Conservation (phyloP, 352 stramenopile genomes). For the Globisporangium perplexum region DNA sequence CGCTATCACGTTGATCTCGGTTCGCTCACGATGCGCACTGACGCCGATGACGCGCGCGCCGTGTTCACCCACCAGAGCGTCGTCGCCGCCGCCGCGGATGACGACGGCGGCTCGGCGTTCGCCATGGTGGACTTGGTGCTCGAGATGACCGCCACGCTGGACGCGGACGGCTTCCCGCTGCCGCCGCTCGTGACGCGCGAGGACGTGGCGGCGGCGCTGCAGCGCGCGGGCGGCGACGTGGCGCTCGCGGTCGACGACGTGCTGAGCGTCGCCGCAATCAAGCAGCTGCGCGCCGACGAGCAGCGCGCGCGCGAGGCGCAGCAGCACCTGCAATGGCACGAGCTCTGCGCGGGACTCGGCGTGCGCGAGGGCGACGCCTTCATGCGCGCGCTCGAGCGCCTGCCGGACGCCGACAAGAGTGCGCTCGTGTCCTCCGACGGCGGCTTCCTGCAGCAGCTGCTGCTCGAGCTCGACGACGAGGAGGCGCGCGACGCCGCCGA, state of each 20-base stretch:
- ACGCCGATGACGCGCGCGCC: conserved; percentile 1
- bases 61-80: conserved; percentile 4
- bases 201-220: conserved; percentile 30
- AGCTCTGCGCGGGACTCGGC: conserved; percentile 55
- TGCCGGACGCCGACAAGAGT: conserved; percentile 36
- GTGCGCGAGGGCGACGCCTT: conserved; percentile 45
- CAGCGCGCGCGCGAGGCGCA: conserved; percentile 20
- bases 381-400: conserved; percentile 33
- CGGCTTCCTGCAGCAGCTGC: conserved; percentile 59
- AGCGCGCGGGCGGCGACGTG: conserved; percentile 32
- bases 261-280: conserved; percentile 48
- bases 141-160: conserved; percentile 36
- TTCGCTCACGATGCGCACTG: conserved; percentile 42
- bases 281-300: conserved; percentile 33
- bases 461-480: conserved; percentile 53
- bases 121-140: conserved; percentile 35
- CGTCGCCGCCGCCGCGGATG: background rate
- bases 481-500: conserved; percentile 21
- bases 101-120: background rate
- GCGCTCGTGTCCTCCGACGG: conserved; percentile 38
- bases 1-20: too few relatives aligned
- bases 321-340: conserved; percentile 35
- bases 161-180: conserved; percentile 35
- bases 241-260: conserved; percentile 53
- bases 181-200: conserved; percentile 23